Evolutionary conservation across 148 eudicot species (phyloP).

Genomic region (Rhododendron vialii): DNA sequence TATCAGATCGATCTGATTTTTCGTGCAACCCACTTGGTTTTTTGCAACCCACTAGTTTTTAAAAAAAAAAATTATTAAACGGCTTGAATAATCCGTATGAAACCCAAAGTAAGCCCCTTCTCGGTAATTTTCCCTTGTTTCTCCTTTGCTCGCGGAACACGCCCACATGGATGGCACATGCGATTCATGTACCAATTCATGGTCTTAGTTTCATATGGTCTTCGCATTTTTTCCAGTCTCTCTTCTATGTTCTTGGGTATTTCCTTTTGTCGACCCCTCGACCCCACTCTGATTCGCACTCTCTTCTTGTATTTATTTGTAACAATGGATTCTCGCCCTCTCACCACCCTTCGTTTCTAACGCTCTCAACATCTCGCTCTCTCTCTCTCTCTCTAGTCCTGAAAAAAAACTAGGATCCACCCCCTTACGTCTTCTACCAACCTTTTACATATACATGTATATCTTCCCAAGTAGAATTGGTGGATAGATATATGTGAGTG

Average conservation of each 20-base stretch:
- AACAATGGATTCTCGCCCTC: neutral
- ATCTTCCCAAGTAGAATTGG: neutral
- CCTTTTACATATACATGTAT: neutral
- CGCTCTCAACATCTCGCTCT: neutral
- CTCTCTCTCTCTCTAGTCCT: constrained; percentile 6
- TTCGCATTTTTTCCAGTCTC: too few species aligned
- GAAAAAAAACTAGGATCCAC: neutral
- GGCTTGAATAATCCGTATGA: too few species aligned
- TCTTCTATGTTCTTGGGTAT: neutral
- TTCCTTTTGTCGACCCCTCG: neutral
- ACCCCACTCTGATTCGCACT: neutral
- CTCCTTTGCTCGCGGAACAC: too few species aligned
- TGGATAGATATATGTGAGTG: neutral
- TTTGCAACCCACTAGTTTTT: too few species aligned
- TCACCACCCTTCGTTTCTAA: constrained; percentile 1
- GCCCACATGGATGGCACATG: too few species aligned
- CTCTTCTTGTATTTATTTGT: neutral
- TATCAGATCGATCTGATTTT: too few species aligned
- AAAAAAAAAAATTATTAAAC: too few species aligned
- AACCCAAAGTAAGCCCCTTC: too few species aligned
- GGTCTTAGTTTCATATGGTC: too few species aligned
- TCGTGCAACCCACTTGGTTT: too few species aligned
- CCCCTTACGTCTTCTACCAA: neutral
- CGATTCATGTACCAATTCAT: too few species aligned
- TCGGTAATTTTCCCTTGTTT: too few species aligned